Base-by-base conservation (phyloP, 768 basidiomycete species). In the Royoungia palumana region DNA sequence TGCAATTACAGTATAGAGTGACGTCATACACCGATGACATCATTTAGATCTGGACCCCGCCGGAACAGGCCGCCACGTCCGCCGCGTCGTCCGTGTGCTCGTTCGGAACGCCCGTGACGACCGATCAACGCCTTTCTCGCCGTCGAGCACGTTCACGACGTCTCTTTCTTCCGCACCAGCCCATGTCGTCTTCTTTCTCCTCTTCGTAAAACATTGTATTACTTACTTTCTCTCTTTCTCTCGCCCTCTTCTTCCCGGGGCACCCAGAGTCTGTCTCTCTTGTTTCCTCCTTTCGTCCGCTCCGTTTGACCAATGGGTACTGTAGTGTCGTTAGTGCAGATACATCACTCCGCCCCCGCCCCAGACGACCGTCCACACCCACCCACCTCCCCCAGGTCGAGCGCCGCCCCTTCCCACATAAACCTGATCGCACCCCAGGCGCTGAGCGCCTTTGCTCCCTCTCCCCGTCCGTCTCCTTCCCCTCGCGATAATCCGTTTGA, bases 401-500 rank as follows among this genome's bases (percentile, higher is more conserved):
- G 51, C 16, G 34, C 46, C 46, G 66, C 65, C 53, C 71, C 61
- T 59, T 70, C 61, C 25, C 72, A 64, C 55, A 71, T 69, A 52
- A 59, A 50, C 50, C 46, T 70, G 44, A 54, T 64, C 37, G 64
- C 62, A 38, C 63, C 69, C 39, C 67, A 67, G 47, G 69, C 66
- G 46, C 51, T 67, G 48, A 56, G 59, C 49, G 62, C 56, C 47
- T 66, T 61, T 37, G 44, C 55, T 2, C 54, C 63, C 38, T 58
- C 70, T 4, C 62, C 73, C 13, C 41, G 32, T 36, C 68, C 72
- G 28, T 65, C 72, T 2, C 67, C 68, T 19, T 59, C 47, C 51
- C 51, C 64, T 57, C 60, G 70, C 49, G 70, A 72, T 36, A 69
- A 70, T 46, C 71, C 68, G 1, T 40, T 70, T 40, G 70, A 64